Conservation (phyloP, 2,329 filamentous ascomycete genomes). For the Celoporthe dispersa region DNA sequence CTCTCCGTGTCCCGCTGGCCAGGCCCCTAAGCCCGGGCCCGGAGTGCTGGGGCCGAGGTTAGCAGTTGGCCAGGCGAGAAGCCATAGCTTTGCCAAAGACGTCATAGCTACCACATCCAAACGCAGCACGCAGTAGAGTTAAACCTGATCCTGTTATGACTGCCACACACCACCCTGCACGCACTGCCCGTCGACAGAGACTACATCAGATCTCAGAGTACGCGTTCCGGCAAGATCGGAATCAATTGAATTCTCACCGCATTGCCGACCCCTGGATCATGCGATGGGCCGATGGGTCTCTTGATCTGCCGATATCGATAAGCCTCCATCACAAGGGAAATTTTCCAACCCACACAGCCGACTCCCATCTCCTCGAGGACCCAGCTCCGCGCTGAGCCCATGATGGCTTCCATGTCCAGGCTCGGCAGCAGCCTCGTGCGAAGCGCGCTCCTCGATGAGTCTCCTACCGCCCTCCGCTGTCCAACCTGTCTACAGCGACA, state of each 20-base stretch:
- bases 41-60: background rate
- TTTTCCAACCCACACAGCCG: background rate
- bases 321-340: slow-evolving; percentile 25
- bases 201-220: background rate
- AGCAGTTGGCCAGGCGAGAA: background rate
- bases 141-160: background rate
- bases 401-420: slow-evolving; percentile 30
- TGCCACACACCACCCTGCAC: background rate
- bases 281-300: slow-evolving; percentile 30
- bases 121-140: too few relatives aligned
- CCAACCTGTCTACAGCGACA: slow-evolving; percentile 27
- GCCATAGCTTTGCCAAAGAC: background rate
- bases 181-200: background rate
- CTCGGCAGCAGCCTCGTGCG: slow-evolving; percentile 29
- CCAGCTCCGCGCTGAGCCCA: slow-evolving; percentile 15
- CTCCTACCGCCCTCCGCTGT: slow-evolving; percentile 24
- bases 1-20: background rate
- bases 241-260: slow-evolving; percentile 18
- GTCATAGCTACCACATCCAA: background rate
- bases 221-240: background rate
- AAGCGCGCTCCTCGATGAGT: slow-evolving; percentile 28
- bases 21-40: background rate
- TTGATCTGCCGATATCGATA: slow-evolving; percentile 26
- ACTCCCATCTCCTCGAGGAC: slow-evolving; percentile 12
- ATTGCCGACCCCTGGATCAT: slow-evolving; percentile 18